Base-by-base conservation (phyloP, 176 grass and related monocot genomes). In the Pharus latifolius region DNA sequence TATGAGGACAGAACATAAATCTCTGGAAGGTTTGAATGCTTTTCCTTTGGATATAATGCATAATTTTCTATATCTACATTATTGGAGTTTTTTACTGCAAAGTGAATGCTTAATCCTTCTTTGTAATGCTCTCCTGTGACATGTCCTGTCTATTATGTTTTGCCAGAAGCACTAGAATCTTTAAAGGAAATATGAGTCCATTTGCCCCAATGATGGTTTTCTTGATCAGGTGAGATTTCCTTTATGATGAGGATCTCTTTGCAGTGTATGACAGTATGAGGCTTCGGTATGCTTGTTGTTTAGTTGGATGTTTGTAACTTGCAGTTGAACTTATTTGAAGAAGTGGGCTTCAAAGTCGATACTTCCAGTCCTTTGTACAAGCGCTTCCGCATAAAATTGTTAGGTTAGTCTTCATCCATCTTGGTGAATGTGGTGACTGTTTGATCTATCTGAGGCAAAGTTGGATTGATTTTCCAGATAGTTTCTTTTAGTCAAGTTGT, bases 281-380 rank as follows among this genome's bases (percentile, higher is more conserved):
- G n/a, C 51, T 7, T 6, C n/a, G 42, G 7, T 55, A 47, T 69
- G 24, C 12, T 42, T 70, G 5, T 56, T 55, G 15, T 33, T 73
- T 57, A 60, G 53, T 34, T 66, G 49, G 65, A 73, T 48, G 15
- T 69, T 4, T 77, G 11, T 60, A 42, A 43, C 2, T 62, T 84
- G 75, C 86, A 95, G 91, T 70, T 95, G 69, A 90, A 90, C 74
- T 65, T 92, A 14, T 97, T 97, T 77, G 89, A 92, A 87, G 93
- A 92, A 90, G 92, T 90, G 89, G 78, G 86, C 20, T 97, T 92
- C 63, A 92, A 75, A 73, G 86, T 92, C 72, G 80, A 97, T 28
- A 87, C 89, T 69, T 78, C 86, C 49, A 87, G 68, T 71, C 74
- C 93, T 69, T 75, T 88, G 6, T 97, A 97, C 80, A 90, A 89